Base-by-base conservation (phyloP, 2,329 filamentous ascomycete species). In the Colletotrichum sp. region DNA sequence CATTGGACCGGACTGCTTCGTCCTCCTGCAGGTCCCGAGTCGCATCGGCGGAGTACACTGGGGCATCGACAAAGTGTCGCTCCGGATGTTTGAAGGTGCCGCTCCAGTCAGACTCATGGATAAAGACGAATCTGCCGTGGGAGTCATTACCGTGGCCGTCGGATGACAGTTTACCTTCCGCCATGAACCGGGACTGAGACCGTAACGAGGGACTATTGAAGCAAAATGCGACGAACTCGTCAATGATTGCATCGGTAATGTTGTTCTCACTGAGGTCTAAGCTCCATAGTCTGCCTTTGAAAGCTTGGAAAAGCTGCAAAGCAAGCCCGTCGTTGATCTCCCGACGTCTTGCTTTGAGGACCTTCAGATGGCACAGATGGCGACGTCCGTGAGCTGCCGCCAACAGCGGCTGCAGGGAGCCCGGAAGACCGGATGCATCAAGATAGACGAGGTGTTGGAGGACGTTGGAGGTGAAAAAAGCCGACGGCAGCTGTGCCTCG, bases 231-330 rank as follows among this genome's bases (percentile, higher is more conserved):
- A 81, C 75, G 16, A 88, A 76, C 4, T 65, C 48, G 9, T 83
- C 79, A 13, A 91, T 78, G 5, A 83, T 78, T 4, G 48, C 78
- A 78, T 92, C 90, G 0, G 86, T 88, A 12, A 93, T 79, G 13
- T 84, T 85, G 77, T 93, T 93, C 8, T 86, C 69, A 48, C 86
- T 84, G 1, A 93, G 66, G 76, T 93, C 90, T 6, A 93, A 79
- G 78, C 91, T 91, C 91, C 91, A 93, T 13, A 93, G 80, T 32
- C 84, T 87, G 13, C 74, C 74, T 6, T 77, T 72, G 64, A 86
- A 86, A 7, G 80, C 77, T 74, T 79, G 77, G 79, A 89, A 78
- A 55, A 87, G 76, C 5, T 80, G 56, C 0, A 82, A 71, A 4
- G 85, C 81, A 3, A 83, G 81, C 2, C 71, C 70, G 72, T 90